Conservation (phyloP, 2,329 filamentous ascomycete species). For the Neoscytalidium dimidiatum region DNA sequence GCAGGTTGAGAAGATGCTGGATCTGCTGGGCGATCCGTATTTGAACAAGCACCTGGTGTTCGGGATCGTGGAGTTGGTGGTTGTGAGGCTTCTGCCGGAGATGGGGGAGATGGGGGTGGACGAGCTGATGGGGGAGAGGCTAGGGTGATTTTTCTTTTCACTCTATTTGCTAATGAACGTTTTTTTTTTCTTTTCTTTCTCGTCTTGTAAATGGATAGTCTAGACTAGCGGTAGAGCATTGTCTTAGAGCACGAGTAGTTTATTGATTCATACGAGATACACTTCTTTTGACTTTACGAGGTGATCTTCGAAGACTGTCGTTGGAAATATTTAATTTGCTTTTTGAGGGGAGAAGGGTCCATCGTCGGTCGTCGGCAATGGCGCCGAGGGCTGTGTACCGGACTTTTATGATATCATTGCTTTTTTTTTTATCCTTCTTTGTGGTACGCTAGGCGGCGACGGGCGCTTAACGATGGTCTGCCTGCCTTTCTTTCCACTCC, state of each 20-base stretch:
- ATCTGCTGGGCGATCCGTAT: conserved; percentile 78
- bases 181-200: not conserved
- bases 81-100: conserved; percentile 85
- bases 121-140: conserved; percentile 73
- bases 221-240: no score
- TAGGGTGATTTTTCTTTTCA: conserved; percentile 39
- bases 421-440: not conserved
- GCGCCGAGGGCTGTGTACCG: not conserved
- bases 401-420: not conserved
- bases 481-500: no score
- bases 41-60: conserved; percentile 93
- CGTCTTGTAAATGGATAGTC: not conserved
- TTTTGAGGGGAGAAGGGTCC: not conserved
- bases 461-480: no score
- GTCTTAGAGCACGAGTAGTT: no score
- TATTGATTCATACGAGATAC: no score
- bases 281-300: not conserved
- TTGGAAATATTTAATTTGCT: not conserved
- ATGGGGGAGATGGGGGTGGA: conserved; percentile 69
- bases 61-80: conserved; percentile 73
- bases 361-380: no score
- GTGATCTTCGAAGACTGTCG: not conserved
- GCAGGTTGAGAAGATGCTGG: conserved; percentile 60
- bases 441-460: not conserved
- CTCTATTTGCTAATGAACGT: not conserved